Percentiles rank a stretch among this genome's conserved stretches.
Conservation (phyloP, 306 rosid species). For the Clitoria ternatea region DNA sequence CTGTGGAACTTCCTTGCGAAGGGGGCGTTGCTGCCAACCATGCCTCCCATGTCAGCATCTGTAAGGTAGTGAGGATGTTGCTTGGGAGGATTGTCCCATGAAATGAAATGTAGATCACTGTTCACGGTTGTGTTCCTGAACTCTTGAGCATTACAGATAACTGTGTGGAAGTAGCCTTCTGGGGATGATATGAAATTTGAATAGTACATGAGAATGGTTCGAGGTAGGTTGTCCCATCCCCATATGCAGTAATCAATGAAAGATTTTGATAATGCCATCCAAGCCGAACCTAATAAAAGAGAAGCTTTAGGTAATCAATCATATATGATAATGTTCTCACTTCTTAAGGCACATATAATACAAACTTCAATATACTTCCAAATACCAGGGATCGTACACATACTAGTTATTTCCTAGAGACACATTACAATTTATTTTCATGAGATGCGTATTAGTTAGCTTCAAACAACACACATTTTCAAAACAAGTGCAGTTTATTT, state of each 20-base stretch:
- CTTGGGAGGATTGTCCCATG: conserved; percentile 99
- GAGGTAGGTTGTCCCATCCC: conserved; percentile 99
- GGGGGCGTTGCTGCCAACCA: conserved; percentile 83
- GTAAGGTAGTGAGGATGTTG: conserved; percentile 97
- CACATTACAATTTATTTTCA: neutral
- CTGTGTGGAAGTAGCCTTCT: conserved; percentile 97
- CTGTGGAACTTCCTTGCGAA: conserved; percentile 85
- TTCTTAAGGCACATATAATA: neutral
- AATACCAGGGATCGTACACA: neutral
- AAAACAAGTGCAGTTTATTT: conserved; percentile 3
- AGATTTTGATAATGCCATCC: conserved; percentile 95
- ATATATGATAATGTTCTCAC: neutral
- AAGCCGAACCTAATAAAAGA: conserved; percentile 77
- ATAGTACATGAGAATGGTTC: conserved; percentile 89
- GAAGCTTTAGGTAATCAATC: conserved; percentile 18
- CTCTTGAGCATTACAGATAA: conserved; percentile 88
- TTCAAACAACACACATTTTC: neutral
- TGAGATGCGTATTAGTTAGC: neutral
- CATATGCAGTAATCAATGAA: conserved; percentile 92
- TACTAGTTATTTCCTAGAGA: conserved; percentile 3
- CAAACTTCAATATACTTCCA: neutral
- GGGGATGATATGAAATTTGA: conserved; percentile 94
- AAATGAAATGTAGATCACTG: conserved; percentile 83
- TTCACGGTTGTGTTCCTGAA: conserved; percentile 95
- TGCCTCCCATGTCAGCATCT: conserved; percentile 52